These are phyloP conservation scores for Coix lacrymajobi DNA, from an alignment of 176 grass and related monocot genomes.

Conservation along the genomic window DNA sequence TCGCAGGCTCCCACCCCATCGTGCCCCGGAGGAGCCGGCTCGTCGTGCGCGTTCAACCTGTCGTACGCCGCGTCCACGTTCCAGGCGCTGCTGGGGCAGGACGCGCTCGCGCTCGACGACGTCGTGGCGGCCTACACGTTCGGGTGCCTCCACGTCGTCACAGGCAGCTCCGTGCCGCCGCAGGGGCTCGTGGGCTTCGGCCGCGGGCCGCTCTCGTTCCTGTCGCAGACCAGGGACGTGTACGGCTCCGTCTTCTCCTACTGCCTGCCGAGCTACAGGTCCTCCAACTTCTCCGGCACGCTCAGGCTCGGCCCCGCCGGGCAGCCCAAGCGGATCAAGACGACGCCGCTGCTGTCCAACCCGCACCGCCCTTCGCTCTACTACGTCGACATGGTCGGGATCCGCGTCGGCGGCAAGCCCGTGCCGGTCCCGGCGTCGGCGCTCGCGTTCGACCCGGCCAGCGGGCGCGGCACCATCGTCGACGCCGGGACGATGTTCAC, in stretches of 20 bases:
- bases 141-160: conserved; percentile 60
- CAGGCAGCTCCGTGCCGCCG: conserved; percentile 40
- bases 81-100: conserved; percentile 56
- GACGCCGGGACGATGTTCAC: conserved; percentile 91
- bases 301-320: conserved; percentile 54
- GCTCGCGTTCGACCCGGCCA: conserved; percentile 49
- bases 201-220: conserved; percentile 66
- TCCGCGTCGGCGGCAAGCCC: conserved; percentile 50
- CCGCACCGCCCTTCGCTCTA: conserved; percentile 68
- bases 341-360: conserved; percentile 64
- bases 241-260: conserved; percentile 73
- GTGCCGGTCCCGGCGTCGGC: conserved; percentile 38
- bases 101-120: conserved; percentile 43
- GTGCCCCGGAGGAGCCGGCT: conserved; percentile 16
- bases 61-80: conserved; percentile 53
- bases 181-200: conserved; percentile 79
- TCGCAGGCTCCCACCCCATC: conserved; percentile 44
- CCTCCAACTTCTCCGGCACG: conserved; percentile 69
- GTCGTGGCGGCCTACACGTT: conserved; percentile 40
- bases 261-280: conserved; percentile 78
- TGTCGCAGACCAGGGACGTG: conserved; percentile 54
- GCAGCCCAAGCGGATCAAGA: conserved; percentile 58
- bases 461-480: conserved; percentile 57
- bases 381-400: conserved; percentile 65
- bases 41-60: conserved; percentile 61